Evolutionary conservation across 129 eudicot species (phyloP), one percentile per base, ranked within the genome.

Genomic region (Solidago caesia): DNA sequence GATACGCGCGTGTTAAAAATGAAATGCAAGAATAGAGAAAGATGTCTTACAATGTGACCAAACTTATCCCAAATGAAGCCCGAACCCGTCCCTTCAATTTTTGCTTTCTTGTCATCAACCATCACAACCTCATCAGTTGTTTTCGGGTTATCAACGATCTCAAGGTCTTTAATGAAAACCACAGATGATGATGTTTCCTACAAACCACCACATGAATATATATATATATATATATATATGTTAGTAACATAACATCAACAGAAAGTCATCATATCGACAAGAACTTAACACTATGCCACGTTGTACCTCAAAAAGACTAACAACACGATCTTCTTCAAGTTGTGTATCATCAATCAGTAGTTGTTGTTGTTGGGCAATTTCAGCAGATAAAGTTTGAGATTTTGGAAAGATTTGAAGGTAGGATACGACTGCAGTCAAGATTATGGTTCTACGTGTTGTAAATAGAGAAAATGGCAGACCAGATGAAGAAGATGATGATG

Each of bases 41-140:
- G 63, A 62, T 70, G 74, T 75, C 91, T 4, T 91, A 94, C 98
- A 75, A 94, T 94, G 85, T 94, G 98, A 72, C 98, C 98, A 87
- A 85, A 94, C 61, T 85, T 85, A 75, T 94, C 98, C 98, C 97
- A 94, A 60, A 94, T 87, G 82, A 94, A 94, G 82, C 98, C 98
- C 58, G 98, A 94, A 76, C 98, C 98, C 44, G 97, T 94, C 76
- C 98, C 98, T 83, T 94, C 96, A 48, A 90, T 88, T 75, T 68
- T 88, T 27, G 87, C 96, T 80, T 80, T 77, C 56, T 81, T 88
- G 77, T 85, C 97, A 75, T 88, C 96, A 25, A 80, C 68, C 71
- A 84, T 64, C 61, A 71, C 82, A 46, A 58, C 79, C 43, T 72
- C 88, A 13, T 82, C 82, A 64, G 87, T 62, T 71, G 64, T 77